phyloP scores from a whole-genome alignment of 106 monocot species.

The Dioscorea dumetorum region DNA sequence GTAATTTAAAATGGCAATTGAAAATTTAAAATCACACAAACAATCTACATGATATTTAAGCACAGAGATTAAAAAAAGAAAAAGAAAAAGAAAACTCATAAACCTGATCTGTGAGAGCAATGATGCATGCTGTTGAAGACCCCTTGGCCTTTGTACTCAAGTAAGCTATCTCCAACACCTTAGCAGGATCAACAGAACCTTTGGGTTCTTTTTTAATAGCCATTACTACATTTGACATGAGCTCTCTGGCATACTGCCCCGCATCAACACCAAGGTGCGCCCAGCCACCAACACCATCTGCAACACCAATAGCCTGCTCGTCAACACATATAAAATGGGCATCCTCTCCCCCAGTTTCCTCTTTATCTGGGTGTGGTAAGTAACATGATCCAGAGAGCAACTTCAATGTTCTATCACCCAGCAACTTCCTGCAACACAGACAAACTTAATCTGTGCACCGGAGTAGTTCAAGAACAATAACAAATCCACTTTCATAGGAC shows the following conservation, averaged over 20 bases:
- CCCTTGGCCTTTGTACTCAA: slow-evolving; percentile 80
- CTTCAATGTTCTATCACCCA: slow-evolving; percentile 52
- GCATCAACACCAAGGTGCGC: slow-evolving; percentile 89
- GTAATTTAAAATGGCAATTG: too few species aligned
- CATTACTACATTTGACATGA: slow-evolving; percentile 70
- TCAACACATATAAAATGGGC: slow-evolving; percentile 87
- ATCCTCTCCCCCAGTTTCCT: slow-evolving; percentile 95
- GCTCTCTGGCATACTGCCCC: slow-evolving; percentile 86
- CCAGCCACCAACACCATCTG: slow-evolving; percentile 99
- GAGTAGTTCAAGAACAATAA: too few species aligned
- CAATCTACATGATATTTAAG: too few species aligned
- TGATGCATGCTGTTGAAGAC: slow-evolving; percentile 95
- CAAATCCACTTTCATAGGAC: too few species aligned
- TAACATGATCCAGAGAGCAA: slow-evolving; percentile 87
- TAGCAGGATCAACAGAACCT: slow-evolving; percentile 77
- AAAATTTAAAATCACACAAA: too few species aligned
- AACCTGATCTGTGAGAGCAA: slow-evolving; percentile 83
- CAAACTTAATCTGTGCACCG: too few species aligned
- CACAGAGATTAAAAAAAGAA: too few species aligned
- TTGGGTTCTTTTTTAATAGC: slow-evolving; percentile 85
- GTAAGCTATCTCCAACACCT: slow-evolving; percentile 89
- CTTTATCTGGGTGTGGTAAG: slow-evolving; percentile 91
- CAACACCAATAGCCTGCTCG: slow-evolving; percentile 84
- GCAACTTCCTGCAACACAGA: slow-evolving; percentile 35
- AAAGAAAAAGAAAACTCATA: slow-evolving; percentile 2